These are phyloP conservation scores for Neonothopanus nambi DNA, from an alignment of 1,284 basidiomycete species.

Conservation along the genomic window DNA sequence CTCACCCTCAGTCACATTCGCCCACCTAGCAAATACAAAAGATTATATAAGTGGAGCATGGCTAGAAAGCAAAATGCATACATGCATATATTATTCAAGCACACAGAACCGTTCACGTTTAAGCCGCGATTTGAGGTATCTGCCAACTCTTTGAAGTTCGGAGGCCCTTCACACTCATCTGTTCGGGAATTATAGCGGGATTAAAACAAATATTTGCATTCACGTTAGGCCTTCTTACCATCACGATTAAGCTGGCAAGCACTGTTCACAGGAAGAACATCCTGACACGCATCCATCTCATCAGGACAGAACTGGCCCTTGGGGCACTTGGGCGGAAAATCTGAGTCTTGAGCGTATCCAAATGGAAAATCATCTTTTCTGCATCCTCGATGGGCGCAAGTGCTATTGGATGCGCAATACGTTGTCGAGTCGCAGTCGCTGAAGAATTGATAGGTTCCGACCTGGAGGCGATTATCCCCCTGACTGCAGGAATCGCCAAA, in stretches of 20 bases:
- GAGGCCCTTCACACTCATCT: slow-evolving; percentile 78
- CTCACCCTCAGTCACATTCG: slow-evolving; percentile 67
- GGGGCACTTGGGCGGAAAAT: slow-evolving; percentile 64
- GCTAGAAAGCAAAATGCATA: slow-evolving; percentile 38
- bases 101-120: slow-evolving; percentile 81
- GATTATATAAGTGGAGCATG: not conserved
- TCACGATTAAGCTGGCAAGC: slow-evolving; percentile 87
- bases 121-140: slow-evolving; percentile 58
- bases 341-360: slow-evolving; percentile 48
- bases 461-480: slow-evolving; percentile 65
- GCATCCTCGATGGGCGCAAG: slow-evolving; percentile 69
- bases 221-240: slow-evolving; percentile 48
- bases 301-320: slow-evolving; percentile 79
- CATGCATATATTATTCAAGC: slow-evolving; percentile 81
- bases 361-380: slow-evolving; percentile 77
- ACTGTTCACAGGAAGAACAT: slow-evolving; percentile 59
- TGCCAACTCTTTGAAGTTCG: slow-evolving; percentile 62
- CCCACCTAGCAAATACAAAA: slow-evolving; percentile 51
- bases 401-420: slow-evolving; percentile 59
- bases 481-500: slow-evolving; percentile 52
- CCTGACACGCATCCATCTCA: slow-evolving; percentile 73
- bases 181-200: slow-evolving; percentile 6
- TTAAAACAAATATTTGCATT: not conserved
- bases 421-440: slow-evolving; percentile 73
- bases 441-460: slow-evolving; percentile 74